Evolutionary conservation across 164 flowering plant species (phyloP), one percentile per base, ranked within the genome.

Genomic region (Stephania japonica): DNA sequence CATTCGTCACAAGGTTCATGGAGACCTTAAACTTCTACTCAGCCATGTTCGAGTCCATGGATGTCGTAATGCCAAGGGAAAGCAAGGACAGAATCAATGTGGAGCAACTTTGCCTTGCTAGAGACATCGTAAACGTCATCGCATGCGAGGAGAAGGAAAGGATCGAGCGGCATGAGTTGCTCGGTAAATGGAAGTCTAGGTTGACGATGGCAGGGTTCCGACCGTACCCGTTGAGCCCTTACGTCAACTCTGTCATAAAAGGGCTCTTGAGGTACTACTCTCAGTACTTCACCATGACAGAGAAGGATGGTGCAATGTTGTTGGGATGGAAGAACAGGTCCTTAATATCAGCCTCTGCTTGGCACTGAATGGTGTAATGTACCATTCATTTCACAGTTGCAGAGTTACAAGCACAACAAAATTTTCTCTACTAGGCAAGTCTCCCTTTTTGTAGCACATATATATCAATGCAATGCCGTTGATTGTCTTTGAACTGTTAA

Each of bases 21-120:
- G 95, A 90, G 78, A 75, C 91, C 0, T 72, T 88, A 2, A 84
- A 85, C 6, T 88, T 74, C 76, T 90, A 90, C 81, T 77, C 85
- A 2, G 95, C 95, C 27, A 84, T 90, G 86, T 88, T 90, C 21
- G 95, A 90, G 80, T 90, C 95, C 6, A 84, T 90, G 7, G 95
- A 90, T 49, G 88, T 80, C 63, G 75, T 85, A 18, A 32, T 88
- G 69, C 83, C 85, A 32, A 75, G 92, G 73, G 87, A 83, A 44
- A 80, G 77, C 43, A 87, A 83, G 79, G 84, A 90, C 65, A 74
- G 91, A 66, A 87, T 90, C 62, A 83, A 78, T 62, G 91, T 85
- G 56, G 95, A 90, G 81, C 85, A 83, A 81, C 94, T 87, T 23
- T 90, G 92, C 69, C 47, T 90, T 68, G 94, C 94, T 0, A 80